Percentiles rank a stretch among this genome's conserved stretches.
Evolutionary conservation across 768 basidiomycete genomes (phyloP).

Genomic region (Kwoniella newhampshirensis): DNA sequence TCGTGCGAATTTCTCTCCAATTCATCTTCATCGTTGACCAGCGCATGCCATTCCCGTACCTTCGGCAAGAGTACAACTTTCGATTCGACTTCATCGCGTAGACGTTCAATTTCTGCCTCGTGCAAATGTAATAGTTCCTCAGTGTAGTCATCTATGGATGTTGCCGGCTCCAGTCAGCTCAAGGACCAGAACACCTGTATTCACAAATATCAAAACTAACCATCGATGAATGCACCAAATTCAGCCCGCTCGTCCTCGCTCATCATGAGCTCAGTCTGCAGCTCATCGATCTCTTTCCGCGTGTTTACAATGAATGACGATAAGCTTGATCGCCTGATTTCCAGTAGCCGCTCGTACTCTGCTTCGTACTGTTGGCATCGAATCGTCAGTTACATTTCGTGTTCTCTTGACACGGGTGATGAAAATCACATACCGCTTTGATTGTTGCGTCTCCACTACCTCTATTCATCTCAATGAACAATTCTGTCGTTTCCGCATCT

Average conservation of each 20-base stretch:
- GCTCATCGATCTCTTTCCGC: constrained; percentile 70
- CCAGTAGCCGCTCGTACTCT: constrained; percentile 85
- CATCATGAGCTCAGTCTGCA: constrained; percentile 85
- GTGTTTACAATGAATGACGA: constrained; percentile 78
- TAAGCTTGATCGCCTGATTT: constrained; percentile 84
- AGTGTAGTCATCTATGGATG: constrained; percentile 70
- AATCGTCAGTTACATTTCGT: constrained; percentile 13
- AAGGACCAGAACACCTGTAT: no score
- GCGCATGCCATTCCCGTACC: constrained; percentile 85
- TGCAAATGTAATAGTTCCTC: constrained; percentile 82
- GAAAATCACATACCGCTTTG: constrained; percentile 57
- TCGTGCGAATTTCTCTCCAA: constrained; percentile 59
- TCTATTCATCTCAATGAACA: constrained; percentile 80
- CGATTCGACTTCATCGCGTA: constrained; percentile 76
- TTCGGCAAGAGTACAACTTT: constrained; percentile 73
- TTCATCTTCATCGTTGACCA: constrained; percentile 85
- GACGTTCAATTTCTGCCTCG: constrained; percentile 74
- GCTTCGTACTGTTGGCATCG: constrained; percentile 64
- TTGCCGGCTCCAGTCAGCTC: no score
- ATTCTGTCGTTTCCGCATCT: constrained; percentile 75
- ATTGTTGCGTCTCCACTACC: constrained; percentile 78
- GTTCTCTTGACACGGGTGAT: not conserved
- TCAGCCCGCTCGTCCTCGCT: constrained; percentile 77
- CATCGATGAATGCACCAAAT: constrained; percentile 79
- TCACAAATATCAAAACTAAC: constrained; percentile 62